phyloP scores from a whole-genome alignment of 2,329 filamentous ascomycete species.

The Colletotrichum sp. region DNA sequence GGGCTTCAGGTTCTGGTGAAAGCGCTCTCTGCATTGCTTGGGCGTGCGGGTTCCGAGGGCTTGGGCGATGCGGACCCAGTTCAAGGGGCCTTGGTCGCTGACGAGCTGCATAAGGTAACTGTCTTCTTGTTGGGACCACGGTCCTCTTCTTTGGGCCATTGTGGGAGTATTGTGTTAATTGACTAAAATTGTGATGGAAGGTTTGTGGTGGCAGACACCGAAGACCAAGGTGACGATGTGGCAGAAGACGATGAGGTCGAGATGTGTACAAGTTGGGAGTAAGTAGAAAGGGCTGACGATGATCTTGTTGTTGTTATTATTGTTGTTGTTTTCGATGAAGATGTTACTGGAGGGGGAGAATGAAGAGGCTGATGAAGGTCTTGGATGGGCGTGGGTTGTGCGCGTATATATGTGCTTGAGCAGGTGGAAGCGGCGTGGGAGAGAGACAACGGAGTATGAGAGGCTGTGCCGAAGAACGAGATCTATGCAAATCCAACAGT shows the following conservation, averaged over 20 bases:
- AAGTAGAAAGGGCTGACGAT: neutral
- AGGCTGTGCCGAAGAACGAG: constrained; percentile 11
- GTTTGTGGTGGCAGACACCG: neutral
- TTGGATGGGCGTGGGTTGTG: constrained; percentile 4
- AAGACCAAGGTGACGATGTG: neutral
- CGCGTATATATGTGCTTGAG: constrained; percentile 17
- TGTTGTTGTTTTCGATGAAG: neutral
- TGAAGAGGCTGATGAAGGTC: neutral
- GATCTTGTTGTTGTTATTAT: neutral
- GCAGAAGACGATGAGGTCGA: neutral
- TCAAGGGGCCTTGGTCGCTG: constrained; percentile 72
- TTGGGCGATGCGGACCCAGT: constrained; percentile 88
- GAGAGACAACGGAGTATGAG: constrained; percentile 7
- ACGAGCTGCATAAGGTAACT: constrained; percentile 72
- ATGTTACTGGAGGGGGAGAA: neutral
- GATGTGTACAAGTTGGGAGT: neutral
- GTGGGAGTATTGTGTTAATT: neutral
- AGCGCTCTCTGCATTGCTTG: constrained; percentile 95
- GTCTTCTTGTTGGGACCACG: constrained; percentile 84
- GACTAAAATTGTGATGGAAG: neutral
- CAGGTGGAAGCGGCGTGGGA: constrained; percentile 16
- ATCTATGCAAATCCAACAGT: constrained; percentile 1
- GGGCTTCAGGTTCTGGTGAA: constrained; percentile 90
- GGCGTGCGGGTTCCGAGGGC: constrained; percentile 79
- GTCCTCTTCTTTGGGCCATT: constrained; percentile 60